phyloP scores from a whole-genome alignment of 768 basidiomycete genomes.

The Amanita polypyramis region DNA sequence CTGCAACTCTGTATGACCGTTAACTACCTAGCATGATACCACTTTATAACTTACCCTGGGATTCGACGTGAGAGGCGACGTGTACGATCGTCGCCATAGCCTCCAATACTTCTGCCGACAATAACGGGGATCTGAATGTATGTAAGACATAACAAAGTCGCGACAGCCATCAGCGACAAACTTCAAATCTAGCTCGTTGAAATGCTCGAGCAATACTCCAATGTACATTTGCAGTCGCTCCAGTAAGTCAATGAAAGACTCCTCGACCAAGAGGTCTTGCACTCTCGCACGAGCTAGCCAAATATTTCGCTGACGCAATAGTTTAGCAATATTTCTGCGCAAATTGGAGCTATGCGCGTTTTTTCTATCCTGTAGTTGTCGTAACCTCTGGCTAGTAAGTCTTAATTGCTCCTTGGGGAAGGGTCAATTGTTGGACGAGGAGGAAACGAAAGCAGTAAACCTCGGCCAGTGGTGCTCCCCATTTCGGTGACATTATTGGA shows the following conservation, averaged over 20 bases:
- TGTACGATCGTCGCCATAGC: conserved; percentile 61
- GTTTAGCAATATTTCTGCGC: conserved; percentile 56
- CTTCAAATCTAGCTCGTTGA: conserved; percentile 44
- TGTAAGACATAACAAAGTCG: not conserved
- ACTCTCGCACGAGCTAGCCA: conserved; percentile 64
- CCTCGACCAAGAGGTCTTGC: conserved; percentile 54
- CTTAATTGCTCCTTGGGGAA: conserved; percentile 48
- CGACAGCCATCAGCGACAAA: conserved; percentile 16
- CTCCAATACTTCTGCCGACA: conserved; percentile 47
- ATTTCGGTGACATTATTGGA: conserved; percentile 15
- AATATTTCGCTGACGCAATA: conserved; percentile 51
- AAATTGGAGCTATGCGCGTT: conserved; percentile 54
- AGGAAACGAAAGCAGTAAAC: conserved; percentile 14
- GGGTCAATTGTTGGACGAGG: conserved; percentile 6
- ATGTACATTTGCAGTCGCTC: conserved; percentile 59
- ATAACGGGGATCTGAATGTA: conserved; percentile 25
- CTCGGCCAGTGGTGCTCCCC: conserved; percentile 28
- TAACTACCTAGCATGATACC: not conserved
- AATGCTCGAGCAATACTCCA: conserved; percentile 48
- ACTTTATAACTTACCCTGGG: conserved; percentile 35
- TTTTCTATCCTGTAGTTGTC: conserved; percentile 60
- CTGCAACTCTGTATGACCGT: conserved; percentile 39
- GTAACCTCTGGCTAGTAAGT: conserved; percentile 51
- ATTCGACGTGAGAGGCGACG: conserved; percentile 43
- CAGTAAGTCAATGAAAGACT: conserved; percentile 49